A percentile compares a stretch with the other conserved stretches of the same genome.
Conservation (phyloP, 495 filamentous ascomycete species). For the Cenococcum geophilum region DNA sequence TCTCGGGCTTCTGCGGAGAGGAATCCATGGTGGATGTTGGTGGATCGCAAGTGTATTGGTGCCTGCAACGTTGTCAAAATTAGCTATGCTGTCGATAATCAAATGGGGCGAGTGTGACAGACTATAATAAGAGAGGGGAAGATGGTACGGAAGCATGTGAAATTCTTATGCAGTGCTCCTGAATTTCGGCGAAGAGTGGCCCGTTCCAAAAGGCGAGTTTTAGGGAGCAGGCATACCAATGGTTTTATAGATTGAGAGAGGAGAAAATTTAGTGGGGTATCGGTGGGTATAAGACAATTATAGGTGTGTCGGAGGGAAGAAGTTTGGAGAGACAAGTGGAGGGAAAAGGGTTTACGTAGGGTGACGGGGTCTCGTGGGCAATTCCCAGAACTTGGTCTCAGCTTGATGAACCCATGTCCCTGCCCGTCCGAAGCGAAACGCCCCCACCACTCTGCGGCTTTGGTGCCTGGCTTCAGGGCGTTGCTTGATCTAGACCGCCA, state of each 20-base stretch:
- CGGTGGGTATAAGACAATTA: no score
- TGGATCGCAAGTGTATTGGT: background rate
- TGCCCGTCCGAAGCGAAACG: no score
- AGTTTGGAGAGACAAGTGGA: no score
- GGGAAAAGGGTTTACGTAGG: no score
- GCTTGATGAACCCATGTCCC: no score
- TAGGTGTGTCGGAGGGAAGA: no score
- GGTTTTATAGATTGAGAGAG: background rate
- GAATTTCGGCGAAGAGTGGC: background rate
- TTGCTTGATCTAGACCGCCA: no score
- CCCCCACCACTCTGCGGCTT: no score
- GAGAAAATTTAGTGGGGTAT: no score
- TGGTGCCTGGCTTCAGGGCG: no score
- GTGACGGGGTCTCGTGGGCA: no score
- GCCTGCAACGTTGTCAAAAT: background rate
- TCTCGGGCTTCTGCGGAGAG: slow-evolving; percentile 10
- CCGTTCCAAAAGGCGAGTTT: background rate
- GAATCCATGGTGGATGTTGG: background rate
- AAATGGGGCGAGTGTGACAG: background rate
- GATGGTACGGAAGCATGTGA: background rate
- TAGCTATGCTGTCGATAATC: background rate
- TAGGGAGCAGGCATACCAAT: slow-evolving; percentile 1
- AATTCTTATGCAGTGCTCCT: background rate
- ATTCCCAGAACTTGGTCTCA: no score
- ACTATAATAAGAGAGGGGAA: background rate